phyloP scores from a whole-genome alignment of 1,139 yeast genomes.

The Candida smagusa region DNA sequence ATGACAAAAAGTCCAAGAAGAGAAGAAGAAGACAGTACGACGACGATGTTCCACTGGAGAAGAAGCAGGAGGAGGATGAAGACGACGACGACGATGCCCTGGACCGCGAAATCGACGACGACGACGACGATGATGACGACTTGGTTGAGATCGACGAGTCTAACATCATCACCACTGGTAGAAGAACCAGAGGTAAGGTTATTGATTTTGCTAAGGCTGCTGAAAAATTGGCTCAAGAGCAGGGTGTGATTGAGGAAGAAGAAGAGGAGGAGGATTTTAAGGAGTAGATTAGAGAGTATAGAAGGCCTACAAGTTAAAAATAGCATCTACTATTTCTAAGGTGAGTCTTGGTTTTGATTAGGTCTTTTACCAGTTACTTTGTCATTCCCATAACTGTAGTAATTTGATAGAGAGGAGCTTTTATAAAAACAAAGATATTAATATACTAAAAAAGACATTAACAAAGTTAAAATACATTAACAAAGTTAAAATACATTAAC shows the following conservation, averaged over 20 bases:
- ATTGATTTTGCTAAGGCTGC: conserved; percentile 88
- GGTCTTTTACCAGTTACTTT: no score
- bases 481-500: no score
- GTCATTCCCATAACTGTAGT: no score
- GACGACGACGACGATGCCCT: conserved; percentile 39
- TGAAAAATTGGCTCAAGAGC: conserved; percentile 58
- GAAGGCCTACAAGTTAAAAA: no score
- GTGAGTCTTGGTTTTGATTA: no score
- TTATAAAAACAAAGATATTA: no score
- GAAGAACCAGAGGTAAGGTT: conserved; percentile 88
- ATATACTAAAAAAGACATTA: no score
- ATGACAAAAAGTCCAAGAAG: conserved; percentile 33
- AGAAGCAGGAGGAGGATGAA: conserved; percentile 45
- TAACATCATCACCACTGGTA: conserved; percentile 78
- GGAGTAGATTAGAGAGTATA: no score
- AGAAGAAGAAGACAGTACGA: conserved; percentile 36
- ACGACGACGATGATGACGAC: conserved; percentile 69
- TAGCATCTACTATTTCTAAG: no score
- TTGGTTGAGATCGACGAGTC: conserved; percentile 79
- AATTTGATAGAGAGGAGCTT: no score
- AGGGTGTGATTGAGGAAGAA: conserved; percentile 26
- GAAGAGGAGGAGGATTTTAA: conserved; percentile 37
- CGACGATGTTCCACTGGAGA: conserved; percentile 29
- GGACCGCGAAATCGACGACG: conserved; percentile 24
- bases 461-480: no score